These are phyloP conservation scores for Ogataea polymorpha DNA, from an alignment of 805 yeast genomes.

Conservation along the genomic window DNA sequence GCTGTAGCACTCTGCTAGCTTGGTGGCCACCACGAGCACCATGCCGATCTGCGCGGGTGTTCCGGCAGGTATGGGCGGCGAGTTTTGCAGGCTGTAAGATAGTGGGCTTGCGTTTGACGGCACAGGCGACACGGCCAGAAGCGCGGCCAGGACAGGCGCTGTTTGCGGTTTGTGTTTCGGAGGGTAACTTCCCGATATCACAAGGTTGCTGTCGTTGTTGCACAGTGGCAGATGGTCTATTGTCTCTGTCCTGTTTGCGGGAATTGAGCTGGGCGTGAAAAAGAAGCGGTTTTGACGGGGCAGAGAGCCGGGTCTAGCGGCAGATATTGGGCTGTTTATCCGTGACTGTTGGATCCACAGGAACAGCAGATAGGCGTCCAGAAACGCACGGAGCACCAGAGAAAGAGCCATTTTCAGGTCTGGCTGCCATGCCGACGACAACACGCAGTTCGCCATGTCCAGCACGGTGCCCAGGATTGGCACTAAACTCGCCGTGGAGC, in stretches of 20 bases:
- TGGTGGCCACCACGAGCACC: slow-evolving; percentile 2
- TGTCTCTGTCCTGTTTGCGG: slow-evolving; percentile 3
- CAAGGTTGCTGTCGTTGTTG: slow-evolving; percentile 1
- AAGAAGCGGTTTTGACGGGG: slow-evolving; percentile 6
- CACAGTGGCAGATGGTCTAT: slow-evolving; percentile 11
- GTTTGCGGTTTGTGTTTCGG: slow-evolving; percentile 10
- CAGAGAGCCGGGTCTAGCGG: neutral
- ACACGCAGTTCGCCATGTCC: slow-evolving; percentile 1
- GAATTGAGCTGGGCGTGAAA: slow-evolving; percentile 10
- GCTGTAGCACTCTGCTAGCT: slow-evolving; percentile 5
- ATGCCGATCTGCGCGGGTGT: neutral
- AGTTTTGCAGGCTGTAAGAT: neutral
- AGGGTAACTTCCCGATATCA: neutral
- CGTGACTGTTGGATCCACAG: neutral
- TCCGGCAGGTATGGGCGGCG: neutral
- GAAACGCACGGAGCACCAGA: neutral
- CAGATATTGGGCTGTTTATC: neutral
- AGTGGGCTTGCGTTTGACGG: slow-evolving; percentile 20
- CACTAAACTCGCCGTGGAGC: neutral
- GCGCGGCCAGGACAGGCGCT: slow-evolving; percentile 32
- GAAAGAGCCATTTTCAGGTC: neutral
- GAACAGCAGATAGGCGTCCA: neutral
- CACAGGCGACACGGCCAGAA: slow-evolving; percentile 31
- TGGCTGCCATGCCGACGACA: neutral
- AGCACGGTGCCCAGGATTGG: neutral